A percentile compares a stretch with the other conserved stretches of the same genome.
These are phyloP conservation scores for Nosema muscidifuracis DNA, from an alignment of 371 early-diverging fungal genomes.

Conservation along the genomic window DNA sequence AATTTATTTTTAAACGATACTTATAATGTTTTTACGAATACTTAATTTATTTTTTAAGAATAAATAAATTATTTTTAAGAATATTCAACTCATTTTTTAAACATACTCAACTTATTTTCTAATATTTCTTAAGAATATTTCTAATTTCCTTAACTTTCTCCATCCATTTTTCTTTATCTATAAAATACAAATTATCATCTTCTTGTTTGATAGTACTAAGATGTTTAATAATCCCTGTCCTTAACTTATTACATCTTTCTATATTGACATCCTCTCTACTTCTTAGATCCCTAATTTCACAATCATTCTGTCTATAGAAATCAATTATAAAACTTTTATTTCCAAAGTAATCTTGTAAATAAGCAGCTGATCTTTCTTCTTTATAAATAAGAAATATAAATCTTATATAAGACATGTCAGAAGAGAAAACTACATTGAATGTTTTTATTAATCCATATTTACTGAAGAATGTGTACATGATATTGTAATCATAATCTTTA, in stretches of 20 bases:
- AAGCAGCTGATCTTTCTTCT: neutral
- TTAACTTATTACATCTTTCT: neutral
- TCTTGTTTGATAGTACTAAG: neutral
- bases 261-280: too few relatives aligned
- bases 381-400: constrained; percentile 1
- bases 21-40: too few relatives aligned
- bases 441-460: neutral
- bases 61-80: too few relatives aligned
- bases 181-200: neutral
- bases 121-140: neutral
- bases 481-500: neutral
- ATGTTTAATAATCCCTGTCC: neutral
- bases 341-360: neutral
- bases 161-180: neutral
- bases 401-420: neutral
- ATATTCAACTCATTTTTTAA: too few relatives aligned
- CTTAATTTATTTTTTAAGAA: too few relatives aligned
- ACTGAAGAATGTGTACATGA: neutral
- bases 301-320: neutral
- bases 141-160: neutral
- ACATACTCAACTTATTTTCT: neutral
- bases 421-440: neutral
- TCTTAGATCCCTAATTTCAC: neutral
- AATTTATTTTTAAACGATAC: too few relatives aligned
- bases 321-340: neutral